Evolutionary conservation across 2,329 filamentous ascomycete species (phyloP), one percentile per base, ranked within the genome.

Genomic region (Penicillium sp.): DNA sequence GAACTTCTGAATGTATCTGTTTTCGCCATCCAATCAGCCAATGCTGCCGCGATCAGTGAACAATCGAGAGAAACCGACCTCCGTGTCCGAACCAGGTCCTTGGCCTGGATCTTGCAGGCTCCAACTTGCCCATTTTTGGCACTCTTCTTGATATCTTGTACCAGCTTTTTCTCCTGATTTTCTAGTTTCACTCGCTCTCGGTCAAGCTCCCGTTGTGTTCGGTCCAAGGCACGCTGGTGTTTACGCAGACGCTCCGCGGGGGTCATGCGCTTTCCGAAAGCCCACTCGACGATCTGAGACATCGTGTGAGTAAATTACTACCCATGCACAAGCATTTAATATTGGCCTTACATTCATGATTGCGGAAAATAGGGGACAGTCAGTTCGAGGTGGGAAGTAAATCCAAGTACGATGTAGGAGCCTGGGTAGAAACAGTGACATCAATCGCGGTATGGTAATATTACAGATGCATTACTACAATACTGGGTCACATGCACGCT

Each of bases 261-360:
- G 77, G 93, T 98, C 81, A 97, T 94, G 72, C 93, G 93, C 81
- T 96, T 97, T 60, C 93, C 93, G 67, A 98, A 98, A 34, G 91
- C 91, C 90, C 93, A 98, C 81, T 98, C 93, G 55, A 98, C 81
- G 67, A 97, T 88, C 88, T 96, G 62, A n/a, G 56, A 53, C 19
- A 48, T 44, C 49, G 48, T 61, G 53, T 60, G 50, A 45, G 24
- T 37, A 37, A 17, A 39, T 22, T 15, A 6, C 2, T 15, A 6
- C 2, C 4, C 19, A 32, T 24, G 9, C 10, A 8, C 26, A 19
- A 40, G 12, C 10, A 8, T 24, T 13, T 28, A 1, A 3, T 12
- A 33, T 45, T n/a, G 15, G 46, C 45, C 66, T 63, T 61, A 72
- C 71, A 66, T 73, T 72, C 70, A 73, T 73, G 44, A 42, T 61